These are phyloP conservation scores for Penstemon eatonii DNA, from an alignment of 257 asterid species.

Conservation along the genomic window DNA sequence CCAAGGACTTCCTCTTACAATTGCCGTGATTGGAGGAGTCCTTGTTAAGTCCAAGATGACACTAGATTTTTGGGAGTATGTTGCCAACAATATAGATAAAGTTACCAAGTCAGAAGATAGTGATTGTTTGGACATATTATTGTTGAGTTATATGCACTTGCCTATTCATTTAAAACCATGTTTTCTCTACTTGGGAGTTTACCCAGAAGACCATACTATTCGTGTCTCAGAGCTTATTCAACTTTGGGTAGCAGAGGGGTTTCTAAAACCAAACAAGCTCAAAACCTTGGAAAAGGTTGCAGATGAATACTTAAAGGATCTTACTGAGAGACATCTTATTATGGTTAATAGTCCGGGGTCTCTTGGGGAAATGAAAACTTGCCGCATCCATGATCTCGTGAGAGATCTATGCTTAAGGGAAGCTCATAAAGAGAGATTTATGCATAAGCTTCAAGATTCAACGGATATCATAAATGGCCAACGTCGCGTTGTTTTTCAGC, in stretches of 20 bases:
- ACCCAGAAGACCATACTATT: neutral
- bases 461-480: neutral
- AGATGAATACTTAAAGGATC: neutral
- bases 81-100: neutral
- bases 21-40: constrained; percentile 8
- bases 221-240: neutral
- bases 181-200: constrained; percentile 5
- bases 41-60: neutral
- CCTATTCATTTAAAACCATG: constrained; percentile 8
- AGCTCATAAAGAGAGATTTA: neutral
- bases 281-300: neutral
- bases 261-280: neutral
- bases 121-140: neutral
- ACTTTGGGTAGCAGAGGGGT: constrained; percentile 15
- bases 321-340: neutral
- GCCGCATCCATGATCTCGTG: neutral
- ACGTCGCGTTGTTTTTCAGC: neutral
- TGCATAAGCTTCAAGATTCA: neutral
- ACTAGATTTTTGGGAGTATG: neutral
- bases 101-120: too few relatives aligned
- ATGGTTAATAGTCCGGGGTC: neutral
- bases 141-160: constrained; percentile 8
- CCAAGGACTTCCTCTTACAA: constrained; percentile 1
- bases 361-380: neutral
- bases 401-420: constrained; percentile 1